Conservation (phyloP, 371 early-diverging fungal species). For the Mucor circinelloides region DNA sequence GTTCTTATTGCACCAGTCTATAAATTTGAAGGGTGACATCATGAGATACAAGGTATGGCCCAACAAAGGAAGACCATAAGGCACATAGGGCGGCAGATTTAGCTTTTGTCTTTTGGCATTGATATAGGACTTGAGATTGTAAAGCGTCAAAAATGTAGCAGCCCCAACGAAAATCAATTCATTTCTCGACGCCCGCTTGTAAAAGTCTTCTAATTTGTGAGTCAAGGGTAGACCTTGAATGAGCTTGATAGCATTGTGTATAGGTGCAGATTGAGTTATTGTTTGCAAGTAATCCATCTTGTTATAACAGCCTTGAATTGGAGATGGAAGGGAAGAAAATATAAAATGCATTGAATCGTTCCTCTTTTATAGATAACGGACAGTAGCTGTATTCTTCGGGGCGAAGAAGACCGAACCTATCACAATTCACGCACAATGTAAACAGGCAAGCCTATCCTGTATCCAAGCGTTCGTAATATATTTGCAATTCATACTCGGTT, state of each 20-base stretch:
- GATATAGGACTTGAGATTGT: slow-evolving; percentile 27
- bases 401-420: not conserved
- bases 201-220: slow-evolving; percentile 12
- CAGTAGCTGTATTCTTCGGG: not conserved
- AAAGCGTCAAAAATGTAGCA: slow-evolving; percentile 30
- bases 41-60: slow-evolving; percentile 38
- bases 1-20: slow-evolving; percentile 37
- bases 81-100: slow-evolving; percentile 34
- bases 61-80: slow-evolving; percentile 34
- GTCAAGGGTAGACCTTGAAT: slow-evolving; percentile 6
- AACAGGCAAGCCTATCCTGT: not conserved
- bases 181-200: slow-evolving; percentile 29
- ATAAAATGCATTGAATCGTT: not conserved
- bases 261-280: slow-evolving; percentile 2
- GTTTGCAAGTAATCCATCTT: slow-evolving; percentile 11
- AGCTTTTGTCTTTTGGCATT: slow-evolving; percentile 25
- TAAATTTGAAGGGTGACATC: slow-evolving; percentile 22
- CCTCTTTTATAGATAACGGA: not conserved
- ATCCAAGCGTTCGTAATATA: not conserved
- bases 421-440: not conserved
- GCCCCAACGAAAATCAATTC: slow-evolving; percentile 29
- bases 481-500: not conserved
- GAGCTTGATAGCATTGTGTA: slow-evolving; percentile 11
- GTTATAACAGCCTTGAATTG: not conserved
- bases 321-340: no score